Evolutionary conservation across 78 protist genomes (phyloP), one percentile per base, ranked within the genome.

Genomic region (Pigoraptor vietnamica): DNA sequence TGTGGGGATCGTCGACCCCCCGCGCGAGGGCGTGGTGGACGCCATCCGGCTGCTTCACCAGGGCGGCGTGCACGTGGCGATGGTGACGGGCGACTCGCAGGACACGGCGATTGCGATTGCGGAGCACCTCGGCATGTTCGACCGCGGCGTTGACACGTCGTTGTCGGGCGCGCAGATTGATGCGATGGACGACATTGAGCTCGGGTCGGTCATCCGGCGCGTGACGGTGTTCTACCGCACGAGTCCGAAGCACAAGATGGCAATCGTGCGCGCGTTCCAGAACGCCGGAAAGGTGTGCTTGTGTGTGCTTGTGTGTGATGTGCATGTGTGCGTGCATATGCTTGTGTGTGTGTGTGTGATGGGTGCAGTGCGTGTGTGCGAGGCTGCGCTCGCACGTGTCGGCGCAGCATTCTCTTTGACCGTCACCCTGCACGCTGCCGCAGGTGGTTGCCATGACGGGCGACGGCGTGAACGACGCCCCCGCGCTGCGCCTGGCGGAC

Each of bases 381-480:
- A 34, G 29, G 39, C 10, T 37, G 14, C 56, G 56, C 56, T 40
- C 56, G 2, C 14, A 14, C 14, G 56, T n/a, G n/a, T n/a, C n/a
- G n/a, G n/a, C n/a, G n/a, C n/a, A n/a, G n/a, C n/a, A n/a, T n/a
- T n/a, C n/a, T 2, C 14, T 40, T 14, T 40, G 56, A 19, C 25
- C 14, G n/a, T n/a, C n/a, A n/a, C n/a, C n/a, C n/a, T n/a, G n/a
- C n/a, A n/a, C n/a, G n/a, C n/a, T n/a, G n/a, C 25, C 56, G 56
- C 56, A 24, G 6, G 83, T 67, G 2, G 83, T 67, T 67, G 24
- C 21, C 89, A 37, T 37, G 33, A 82, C 92, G 0, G 97, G 97
- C 23, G 98, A 97, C 87, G 98, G 98, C 55, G 97, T 96, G 89
- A 97, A 97, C 95, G 98, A 97, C 81, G 95, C 97, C 39, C 97